Evolutionary conservation across 108 stramenopile species (phyloP).

Genomic region (Tribonema minus): DNA sequence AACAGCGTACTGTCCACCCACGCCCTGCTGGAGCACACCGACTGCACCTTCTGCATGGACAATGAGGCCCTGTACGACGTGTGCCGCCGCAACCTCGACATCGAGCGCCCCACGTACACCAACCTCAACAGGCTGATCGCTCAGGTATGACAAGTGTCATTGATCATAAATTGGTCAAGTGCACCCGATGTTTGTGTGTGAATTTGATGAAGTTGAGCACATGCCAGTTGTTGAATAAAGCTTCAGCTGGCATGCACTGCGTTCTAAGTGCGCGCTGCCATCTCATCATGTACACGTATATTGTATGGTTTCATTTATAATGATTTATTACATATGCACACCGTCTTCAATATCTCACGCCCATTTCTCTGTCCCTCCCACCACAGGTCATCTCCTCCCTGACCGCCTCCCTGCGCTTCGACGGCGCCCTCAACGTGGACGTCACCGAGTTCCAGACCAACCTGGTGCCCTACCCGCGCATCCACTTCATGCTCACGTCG

Average conservation of each 20-base stretch:
- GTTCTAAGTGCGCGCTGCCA: too few relatives aligned
- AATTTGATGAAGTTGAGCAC: too few relatives aligned
- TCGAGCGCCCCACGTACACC: slow-evolving; percentile 72
- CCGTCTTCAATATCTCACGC: neutral
- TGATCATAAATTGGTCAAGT: too few relatives aligned
- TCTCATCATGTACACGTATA: too few relatives aligned
- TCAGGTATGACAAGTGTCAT: too few relatives aligned
- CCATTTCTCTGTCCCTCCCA: too few relatives aligned
- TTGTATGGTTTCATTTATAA: too few relatives aligned
- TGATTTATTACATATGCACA: too few relatives aligned
- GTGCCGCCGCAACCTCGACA: slow-evolving; percentile 70
- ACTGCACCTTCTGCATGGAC: slow-evolving; percentile 69
- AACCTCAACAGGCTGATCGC: slow-evolving; percentile 72
- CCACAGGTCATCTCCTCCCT: slow-evolving; percentile 67
- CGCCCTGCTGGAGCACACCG: slow-evolving; percentile 71
- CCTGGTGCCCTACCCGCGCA: slow-evolving; percentile 74
- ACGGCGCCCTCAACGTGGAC: slow-evolving; percentile 72
- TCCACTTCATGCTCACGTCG: slow-evolving; percentile 71
- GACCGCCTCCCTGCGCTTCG: slow-evolving; percentile 71
- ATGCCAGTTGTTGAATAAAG: too few relatives aligned
- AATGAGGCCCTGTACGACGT: slow-evolving; percentile 76
- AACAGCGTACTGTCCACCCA: slow-evolving; percentile 70
- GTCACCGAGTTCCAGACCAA: slow-evolving; percentile 75
- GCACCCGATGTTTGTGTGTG: too few relatives aligned
- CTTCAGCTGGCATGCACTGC: too few relatives aligned